Evolutionary conservation across 1,284 basidiomycete species (phyloP), one percentile per base, ranked within the genome.

Genomic region (Trichosporon sp.): DNA sequence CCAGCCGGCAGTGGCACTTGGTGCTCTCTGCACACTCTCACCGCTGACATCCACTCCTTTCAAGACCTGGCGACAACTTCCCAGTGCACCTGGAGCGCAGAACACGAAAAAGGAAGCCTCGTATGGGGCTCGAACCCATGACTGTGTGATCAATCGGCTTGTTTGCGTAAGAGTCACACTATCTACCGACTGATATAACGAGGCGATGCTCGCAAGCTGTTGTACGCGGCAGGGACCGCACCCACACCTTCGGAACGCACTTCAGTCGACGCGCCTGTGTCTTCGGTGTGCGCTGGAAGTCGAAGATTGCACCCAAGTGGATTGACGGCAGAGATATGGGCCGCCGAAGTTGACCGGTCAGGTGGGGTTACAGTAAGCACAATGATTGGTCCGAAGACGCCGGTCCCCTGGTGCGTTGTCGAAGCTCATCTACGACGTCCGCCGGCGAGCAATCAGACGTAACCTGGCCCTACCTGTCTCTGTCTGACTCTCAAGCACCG

Each of bases 131-230:
- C 56, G 56, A 60, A 60, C 56, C 56, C 56, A 60, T 60, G 56
- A 60, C 56, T 60, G 56, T 60, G 56, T 60, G 56, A 60, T 60
- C 56, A 60, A 60, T 60, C 56, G 56, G 56, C 56, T 29, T 60
- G 13, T 29, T 27, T 60, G 56, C 56, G 56, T 60, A 60, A 60
- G 56, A 60, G 56, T 60, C 56, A 60, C 56, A 60, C 56, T 60
- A 60, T 60, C 56, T 60, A 60, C 56, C 56, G 56, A 60, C 56
- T 60, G 56, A 60, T 60, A 60, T 60, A 60, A 60, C 56, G 56
- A 60, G 56, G 56, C 56, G 47, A 29, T 15, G 29, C 27, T 58
- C 53, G 53, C 31, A 18, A 18, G 53, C 53, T 11, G 11, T 11
- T 58, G 53, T 15, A 4, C 1, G 53, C 15, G 27, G 11, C 9